These are phyloP conservation scores for Panicum virgatum DNA, from an alignment of 202 grass and related monocot species.

Conservation along the genomic window DNA sequence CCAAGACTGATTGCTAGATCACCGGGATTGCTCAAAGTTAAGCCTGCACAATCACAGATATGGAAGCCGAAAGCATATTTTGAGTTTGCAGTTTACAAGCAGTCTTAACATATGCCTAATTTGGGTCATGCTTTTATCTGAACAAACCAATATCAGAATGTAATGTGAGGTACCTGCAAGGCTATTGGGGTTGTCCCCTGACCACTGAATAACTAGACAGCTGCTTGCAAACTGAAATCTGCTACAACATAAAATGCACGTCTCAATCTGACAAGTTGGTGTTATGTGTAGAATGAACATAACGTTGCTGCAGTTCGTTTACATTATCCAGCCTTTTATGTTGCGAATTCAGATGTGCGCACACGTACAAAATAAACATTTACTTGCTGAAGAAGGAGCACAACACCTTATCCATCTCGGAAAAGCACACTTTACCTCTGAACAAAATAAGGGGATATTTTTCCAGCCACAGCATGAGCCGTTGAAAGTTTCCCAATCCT, in stretches of 20 bases:
- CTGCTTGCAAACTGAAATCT: constrained; percentile 70
- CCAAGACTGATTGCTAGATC: constrained; percentile 96
- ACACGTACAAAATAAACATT: not conserved
- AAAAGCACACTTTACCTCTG: constrained; percentile 42
- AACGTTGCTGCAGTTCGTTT: not conserved
- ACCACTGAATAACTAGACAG: constrained; percentile 88
- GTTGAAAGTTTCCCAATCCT: constrained; percentile 70
- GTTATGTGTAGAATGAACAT: not conserved
- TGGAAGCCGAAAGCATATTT: not conserved
- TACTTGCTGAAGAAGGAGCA: not conserved
- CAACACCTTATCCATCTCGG: not conserved
- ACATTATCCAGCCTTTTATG: not conserved
- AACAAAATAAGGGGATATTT: constrained; percentile 77
- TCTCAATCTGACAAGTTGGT: not conserved
- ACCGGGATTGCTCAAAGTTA: constrained; percentile 76
- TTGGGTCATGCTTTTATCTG: not conserved
- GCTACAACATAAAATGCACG: constrained; percentile 17
- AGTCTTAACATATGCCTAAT: not conserved
- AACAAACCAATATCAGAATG: not conserved
- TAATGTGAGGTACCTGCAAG: constrained; percentile 55
- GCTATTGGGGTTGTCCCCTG: constrained; percentile 94
- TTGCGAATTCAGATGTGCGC: not conserved
- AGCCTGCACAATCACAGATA: constrained; percentile 41
- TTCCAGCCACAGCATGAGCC: constrained; percentile 62
- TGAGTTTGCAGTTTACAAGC: not conserved